Conservation (phyloP, 2,329 filamentous ascomycete species). For the Cordyceps fumosorosea region DNA sequence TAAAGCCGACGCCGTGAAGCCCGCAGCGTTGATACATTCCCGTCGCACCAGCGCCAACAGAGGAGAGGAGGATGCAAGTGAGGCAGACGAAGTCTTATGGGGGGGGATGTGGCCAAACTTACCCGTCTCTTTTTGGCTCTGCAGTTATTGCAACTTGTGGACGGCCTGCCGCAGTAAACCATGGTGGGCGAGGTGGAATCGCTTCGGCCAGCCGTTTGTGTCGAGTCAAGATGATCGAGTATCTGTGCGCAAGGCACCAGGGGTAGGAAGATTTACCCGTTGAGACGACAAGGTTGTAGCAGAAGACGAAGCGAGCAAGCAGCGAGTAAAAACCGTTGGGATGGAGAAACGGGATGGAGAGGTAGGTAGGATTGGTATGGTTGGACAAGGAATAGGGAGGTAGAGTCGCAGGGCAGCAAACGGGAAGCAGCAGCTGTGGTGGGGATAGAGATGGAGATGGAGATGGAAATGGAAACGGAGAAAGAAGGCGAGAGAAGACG, state of each 20-base stretch:
- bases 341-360: not conserved
- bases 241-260: slow-evolving; percentile 1
- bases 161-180: slow-evolving; percentile 14
- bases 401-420: not conserved
- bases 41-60: not conserved
- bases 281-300: not conserved
- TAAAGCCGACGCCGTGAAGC: not conserved
- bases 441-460: not conserved
- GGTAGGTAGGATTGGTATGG: not conserved
- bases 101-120: not conserved
- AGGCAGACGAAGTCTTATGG: not conserved
- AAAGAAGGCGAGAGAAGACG: not conserved
- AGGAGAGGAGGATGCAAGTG: not conserved
- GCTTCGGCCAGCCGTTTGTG: slow-evolving; percentile 5
- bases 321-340: slow-evolving; percentile 8
- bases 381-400: not conserved
- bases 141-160: slow-evolving; percentile 13
- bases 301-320: slow-evolving; percentile 1
- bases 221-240: not conserved
- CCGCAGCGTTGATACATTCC: not conserved
- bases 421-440: not conserved
- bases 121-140: slow-evolving; percentile 14
- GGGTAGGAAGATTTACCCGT: not conserved
- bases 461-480: not conserved
- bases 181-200: not conserved